phyloP scores from a whole-genome alignment of 1,139 yeast genomes.

The Saccharomyces pastorianus region DNA sequence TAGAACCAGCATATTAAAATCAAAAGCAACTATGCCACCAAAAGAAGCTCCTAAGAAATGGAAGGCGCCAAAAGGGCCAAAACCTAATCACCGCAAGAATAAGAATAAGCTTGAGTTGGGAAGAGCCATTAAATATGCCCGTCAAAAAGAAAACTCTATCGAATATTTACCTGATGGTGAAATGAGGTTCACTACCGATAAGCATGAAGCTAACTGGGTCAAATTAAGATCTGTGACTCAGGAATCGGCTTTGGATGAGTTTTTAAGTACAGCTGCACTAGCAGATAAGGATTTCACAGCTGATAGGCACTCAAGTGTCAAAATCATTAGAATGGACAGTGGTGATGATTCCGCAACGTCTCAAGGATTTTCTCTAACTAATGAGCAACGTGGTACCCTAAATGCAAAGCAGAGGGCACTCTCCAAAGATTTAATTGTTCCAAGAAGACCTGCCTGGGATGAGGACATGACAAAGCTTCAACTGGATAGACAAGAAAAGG shows the following conservation, averaged over 20 bases:
- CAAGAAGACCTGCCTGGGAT: constrained; percentile 87
- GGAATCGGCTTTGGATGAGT: constrained; percentile 89
- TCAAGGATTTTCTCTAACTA: constrained; percentile 49
- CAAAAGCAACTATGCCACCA: constrained; percentile 34
- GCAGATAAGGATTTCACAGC: constrained; percentile 97
- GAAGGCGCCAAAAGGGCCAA: constrained; percentile 84
- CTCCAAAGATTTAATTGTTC: constrained; percentile 76
- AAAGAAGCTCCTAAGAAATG: constrained; percentile 43
- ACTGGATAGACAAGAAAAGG: constrained; percentile 81
- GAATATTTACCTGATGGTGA: constrained; percentile 78
- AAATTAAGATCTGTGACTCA: constrained; percentile 90
- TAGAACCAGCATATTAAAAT: not conserved
- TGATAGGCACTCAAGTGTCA: constrained; percentile 74
- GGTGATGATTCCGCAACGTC: constrained; percentile 38
- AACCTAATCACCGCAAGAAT: constrained; percentile 76
- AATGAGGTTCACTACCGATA: constrained; percentile 73
- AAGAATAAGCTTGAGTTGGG: constrained; percentile 83
- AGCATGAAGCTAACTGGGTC: constrained; percentile 85
- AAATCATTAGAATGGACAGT: constrained; percentile 70
- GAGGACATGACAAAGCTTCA: constrained; percentile 62
- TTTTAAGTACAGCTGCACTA: constrained; percentile 85
- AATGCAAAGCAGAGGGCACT: constrained; percentile 63
- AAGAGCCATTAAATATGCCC: constrained; percentile 71
- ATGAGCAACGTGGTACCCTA: constrained; percentile 58
- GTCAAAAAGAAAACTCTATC: constrained; percentile 59